Base-by-base conservation (phyloP, 2,329 filamentous ascomycete species). In the Hypoxylon sp. region DNA sequence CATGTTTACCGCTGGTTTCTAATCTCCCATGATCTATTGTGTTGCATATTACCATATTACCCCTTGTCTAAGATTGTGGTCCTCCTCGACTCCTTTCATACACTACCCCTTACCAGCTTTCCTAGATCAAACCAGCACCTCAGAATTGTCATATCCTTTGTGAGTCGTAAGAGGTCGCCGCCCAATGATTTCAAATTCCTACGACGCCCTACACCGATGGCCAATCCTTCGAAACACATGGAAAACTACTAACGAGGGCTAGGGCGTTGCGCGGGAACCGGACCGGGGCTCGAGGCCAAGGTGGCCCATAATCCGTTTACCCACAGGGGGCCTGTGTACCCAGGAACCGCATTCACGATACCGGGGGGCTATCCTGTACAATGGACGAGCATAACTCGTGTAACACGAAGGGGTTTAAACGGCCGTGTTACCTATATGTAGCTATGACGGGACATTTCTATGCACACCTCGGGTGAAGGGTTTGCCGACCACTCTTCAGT, bases 201-300 rank as follows among this genome's bases (percentile, higher is more conserved):
- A 58, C 61, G 21, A 60, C 49, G 48, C 52, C 67, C 56, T 63
- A 63, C 48, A 45, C 53, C 49, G 43, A 53, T 67, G 11, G 34
- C 45, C 48, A 70, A 67, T 68, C 64, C 67, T 70, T 70, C 68
- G 68, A 70, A 70, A 65, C 68, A 60, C 57, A 65, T 67, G 55
- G 65, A 70, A 70, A 68, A 61, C 50, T 65, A 60, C 58, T 57
- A 60, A 65, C 48, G 58, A 53, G 65, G 61, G 61, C 65, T 68
- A 68, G 65, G 68, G 61, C 61, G 50, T 70, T 68, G 61, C 68
- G 68, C 68, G 68, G 68, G 62, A 70, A 68, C 68, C 67, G 68
- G 64, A 70, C 68, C 68, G 61, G 68, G 67, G 67, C 64, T 68
- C 61, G 57, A 70, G 68, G 68, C 68, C 64, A 68, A 68, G 58